A percentile compares a stretch with the other conserved stretches of the same genome.
These are phyloP conservation scores for Draba incana DNA, from an alignment of 345 rosid species.

Conservation along the genomic window DNA sequence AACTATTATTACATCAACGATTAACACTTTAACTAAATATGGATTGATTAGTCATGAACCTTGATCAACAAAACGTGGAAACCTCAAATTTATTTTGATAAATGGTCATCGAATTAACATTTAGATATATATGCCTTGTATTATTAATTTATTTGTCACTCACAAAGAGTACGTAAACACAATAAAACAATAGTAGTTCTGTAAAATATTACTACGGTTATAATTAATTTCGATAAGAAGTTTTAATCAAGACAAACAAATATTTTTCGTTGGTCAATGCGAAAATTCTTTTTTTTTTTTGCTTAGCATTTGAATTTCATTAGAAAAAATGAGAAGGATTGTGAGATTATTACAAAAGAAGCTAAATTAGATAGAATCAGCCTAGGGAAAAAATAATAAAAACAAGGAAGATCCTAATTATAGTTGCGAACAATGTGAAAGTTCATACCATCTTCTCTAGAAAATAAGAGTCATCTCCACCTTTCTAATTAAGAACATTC, in stretches of 20 bases:
- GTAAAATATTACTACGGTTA: not conserved
- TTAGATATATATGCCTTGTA: too few species aligned
- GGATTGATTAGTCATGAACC: not conserved
- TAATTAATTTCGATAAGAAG: not conserved
- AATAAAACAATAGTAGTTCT: not conserved
- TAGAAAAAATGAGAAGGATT: too few species aligned
- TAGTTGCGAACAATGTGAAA: not conserved
- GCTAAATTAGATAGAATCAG: too few species aligned
- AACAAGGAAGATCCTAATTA: too few species aligned
- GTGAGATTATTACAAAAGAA: too few species aligned
- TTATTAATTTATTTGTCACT: too few species aligned
- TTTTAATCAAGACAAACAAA: not conserved
- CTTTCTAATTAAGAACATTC: conserved; percentile 25
- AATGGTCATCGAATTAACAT: too few species aligned
- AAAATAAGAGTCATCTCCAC: conserved; percentile 1
- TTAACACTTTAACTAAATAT: not conserved
- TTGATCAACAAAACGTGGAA: not conserved
- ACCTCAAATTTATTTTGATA: not conserved
- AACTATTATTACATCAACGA: conserved; percentile 17
- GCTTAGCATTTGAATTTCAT: too few species aligned
- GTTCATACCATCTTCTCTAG: not conserved
- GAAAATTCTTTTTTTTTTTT: not conserved
- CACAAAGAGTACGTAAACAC: too few species aligned
- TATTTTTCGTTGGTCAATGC: not conserved
- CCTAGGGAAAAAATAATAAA: too few species aligned